Evolutionary conservation across 345 rosid genomes (phyloP).

Genomic region (Salix exigua): DNA sequence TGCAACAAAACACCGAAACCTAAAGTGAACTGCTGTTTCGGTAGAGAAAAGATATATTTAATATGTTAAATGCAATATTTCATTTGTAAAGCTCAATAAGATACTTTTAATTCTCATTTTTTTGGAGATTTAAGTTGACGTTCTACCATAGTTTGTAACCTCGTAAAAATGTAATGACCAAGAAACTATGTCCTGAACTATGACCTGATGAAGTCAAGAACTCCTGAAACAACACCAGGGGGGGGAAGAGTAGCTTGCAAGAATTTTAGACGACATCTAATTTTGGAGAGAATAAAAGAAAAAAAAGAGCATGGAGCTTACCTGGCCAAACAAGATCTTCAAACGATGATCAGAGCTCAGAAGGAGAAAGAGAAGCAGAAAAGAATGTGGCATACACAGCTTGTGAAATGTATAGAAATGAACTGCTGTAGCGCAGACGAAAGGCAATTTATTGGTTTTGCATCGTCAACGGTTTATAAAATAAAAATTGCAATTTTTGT

Average conservation of each 20-base stretch:
- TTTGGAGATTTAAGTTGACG: no score
- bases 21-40: no score
- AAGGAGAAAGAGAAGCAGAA: background rate
- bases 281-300: background rate
- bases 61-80: no score
- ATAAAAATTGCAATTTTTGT: no score
- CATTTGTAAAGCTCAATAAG: no score
- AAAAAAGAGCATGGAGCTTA: background rate
- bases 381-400: background rate
- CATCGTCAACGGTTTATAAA: no score
- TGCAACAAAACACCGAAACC: no score
- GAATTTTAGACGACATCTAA: background rate
- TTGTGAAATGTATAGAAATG: background rate
- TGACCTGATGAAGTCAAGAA: background rate
- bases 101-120: no score
- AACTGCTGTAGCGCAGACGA: background rate
- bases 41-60: no score
- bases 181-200: background rate
- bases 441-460: background rate
- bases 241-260: background rate
- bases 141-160: no score
- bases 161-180: background rate
- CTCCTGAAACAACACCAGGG: background rate
- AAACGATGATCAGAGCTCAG: background rate
- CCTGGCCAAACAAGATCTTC: background rate